Conservation (phyloP, 176 grass and related monocot genomes). For the Saccharum officinarum region DNA sequence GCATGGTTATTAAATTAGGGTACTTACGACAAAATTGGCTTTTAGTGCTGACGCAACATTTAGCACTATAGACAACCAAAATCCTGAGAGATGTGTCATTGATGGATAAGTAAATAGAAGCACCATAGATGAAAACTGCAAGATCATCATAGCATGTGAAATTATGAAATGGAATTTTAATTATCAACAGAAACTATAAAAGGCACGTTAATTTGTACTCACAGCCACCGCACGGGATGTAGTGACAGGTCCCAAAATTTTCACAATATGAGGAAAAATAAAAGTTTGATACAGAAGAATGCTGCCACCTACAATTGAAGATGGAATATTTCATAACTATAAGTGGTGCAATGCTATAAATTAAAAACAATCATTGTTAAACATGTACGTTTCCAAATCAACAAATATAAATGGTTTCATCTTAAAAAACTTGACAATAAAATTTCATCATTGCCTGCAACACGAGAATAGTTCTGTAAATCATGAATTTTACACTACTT, state of each 20-base stretch:
- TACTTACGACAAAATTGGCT: background rate
- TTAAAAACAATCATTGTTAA: background rate
- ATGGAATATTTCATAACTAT: background rate
- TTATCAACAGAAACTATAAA: background rate
- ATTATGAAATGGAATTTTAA: background rate
- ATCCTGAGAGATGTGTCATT: background rate
- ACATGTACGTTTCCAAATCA: background rate
- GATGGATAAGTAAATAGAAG: background rate
- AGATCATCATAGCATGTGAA: background rate
- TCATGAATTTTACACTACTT: too few relatives aligned
- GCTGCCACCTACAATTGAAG: background rate
- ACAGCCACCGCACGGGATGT: background rate
- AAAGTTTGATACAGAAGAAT: background rate
- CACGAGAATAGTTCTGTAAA: background rate
- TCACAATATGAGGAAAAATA: background rate
- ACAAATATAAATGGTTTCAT: background rate
- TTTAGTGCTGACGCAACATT: background rate
- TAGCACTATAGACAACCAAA: background rate
- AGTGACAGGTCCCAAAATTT: background rate
- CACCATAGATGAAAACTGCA: background rate
- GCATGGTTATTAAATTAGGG: too few relatives aligned
- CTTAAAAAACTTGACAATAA: background rate
- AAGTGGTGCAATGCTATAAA: background rate
- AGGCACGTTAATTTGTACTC: background rate
- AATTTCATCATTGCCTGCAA: background rate